Base-by-base conservation (phyloP, 179 eudicot genomes). In the Camellia oleifera region DNA sequence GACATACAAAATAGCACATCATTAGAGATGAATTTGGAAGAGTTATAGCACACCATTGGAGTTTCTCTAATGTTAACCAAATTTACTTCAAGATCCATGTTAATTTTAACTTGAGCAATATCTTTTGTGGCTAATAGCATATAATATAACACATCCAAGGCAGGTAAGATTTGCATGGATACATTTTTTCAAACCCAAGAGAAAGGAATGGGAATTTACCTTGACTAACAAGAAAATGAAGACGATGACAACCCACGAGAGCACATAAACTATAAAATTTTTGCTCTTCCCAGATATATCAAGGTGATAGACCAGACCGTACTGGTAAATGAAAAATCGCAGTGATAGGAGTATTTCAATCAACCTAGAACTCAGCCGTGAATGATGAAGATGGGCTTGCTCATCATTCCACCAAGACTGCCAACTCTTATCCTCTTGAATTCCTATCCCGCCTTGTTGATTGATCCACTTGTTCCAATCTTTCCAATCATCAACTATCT, bases 341-440 rank as follows among this genome's bases (percentile, higher is more conserved):
- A 92, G 66, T 20, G 98, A 91, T 0, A 97, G 91, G 61, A 97
- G 74, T 9, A 91, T 77, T 77, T 97, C 98, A 13, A 90, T 88
- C 58, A 92, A 72, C 87, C 97, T 81, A 40, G 97, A 91, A 56
- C 75, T 69, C 75, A 89, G 77, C 76, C 92, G 93, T 0, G 92
- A 83, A 70, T 84, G 90, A 54, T 87, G 87, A 68, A 92, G 89
- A 88, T 94, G 96, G 15, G 87, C 88, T 74, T 92, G 98, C 79
- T 94, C 97, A 74, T 92, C 98, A 63, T 91, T 86, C 99, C 99
- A 97, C 99, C 99, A 97, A 1, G 99, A 94, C 82, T 94, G 94
- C 99, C 99, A 97, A 80, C 99, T 94, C 83, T 97, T 94, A 79
- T 97, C 99, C 64, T 89, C 93, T 42, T 86, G 90, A 80, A 94